Evolutionary conservation across 2,329 filamentous ascomycete genomes (phyloP).

Genomic region (Cadophora sp.): DNA sequence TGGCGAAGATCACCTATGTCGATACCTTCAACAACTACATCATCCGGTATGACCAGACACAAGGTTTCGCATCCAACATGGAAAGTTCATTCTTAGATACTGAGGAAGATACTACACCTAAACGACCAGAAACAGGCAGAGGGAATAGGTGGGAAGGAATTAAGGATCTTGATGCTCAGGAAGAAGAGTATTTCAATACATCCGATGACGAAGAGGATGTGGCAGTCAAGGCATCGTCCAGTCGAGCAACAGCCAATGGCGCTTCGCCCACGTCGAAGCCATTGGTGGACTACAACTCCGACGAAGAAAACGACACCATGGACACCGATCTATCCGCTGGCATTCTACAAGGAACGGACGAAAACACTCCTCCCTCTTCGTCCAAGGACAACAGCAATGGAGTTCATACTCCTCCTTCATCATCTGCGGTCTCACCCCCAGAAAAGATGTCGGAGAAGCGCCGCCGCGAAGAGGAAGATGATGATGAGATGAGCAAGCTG

Average conservation of each 20-base stretch:
- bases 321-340: constrained; percentile 53
- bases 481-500: constrained; percentile 88
- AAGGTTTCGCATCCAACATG: constrained; percentile 68
- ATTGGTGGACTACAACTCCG: constrained; percentile 90
- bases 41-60: constrained; percentile 78
- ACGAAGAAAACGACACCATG: constrained; percentile 80
- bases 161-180: constrained; percentile 82
- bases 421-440: constrained; percentile 58
- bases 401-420: constrained; percentile 23
- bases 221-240: constrained; percentile 40
- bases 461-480: constrained; percentile 89
- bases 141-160: constrained; percentile 71
- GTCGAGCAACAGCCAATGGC: constrained; percentile 59
- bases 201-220: constrained; percentile 86
- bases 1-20: constrained; percentile 80
- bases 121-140: constrained; percentile 56
- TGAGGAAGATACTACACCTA: constrained; percentile 60
- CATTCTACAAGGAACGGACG: constrained; percentile 27
- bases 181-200: constrained; percentile 94
- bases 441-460: constrained; percentile 89
- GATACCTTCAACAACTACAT: constrained; percentile 83
- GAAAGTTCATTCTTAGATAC: constrained; percentile 76
- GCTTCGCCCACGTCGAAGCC: constrained; percentile 70
- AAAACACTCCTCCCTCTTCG: constrained; percentile 37
- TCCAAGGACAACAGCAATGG: constrained; percentile 35